Base-by-base conservation (phyloP, 2,329 filamentous ascomycete species). In the Sporothrix humicola region DNA sequence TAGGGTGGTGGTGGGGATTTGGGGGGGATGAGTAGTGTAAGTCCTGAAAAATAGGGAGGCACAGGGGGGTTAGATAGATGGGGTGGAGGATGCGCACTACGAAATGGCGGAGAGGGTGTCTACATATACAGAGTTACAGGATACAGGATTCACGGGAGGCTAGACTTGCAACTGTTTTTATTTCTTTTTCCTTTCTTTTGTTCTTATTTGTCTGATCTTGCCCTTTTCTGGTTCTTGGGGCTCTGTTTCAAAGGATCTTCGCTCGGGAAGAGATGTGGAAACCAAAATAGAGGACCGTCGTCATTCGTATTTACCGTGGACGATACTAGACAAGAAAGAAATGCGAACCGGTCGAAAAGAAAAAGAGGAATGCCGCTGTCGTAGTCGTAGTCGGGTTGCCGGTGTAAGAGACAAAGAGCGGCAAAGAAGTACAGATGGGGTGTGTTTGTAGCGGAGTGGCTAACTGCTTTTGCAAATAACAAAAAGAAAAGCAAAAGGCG, bases 401-500 rank as follows among this genome's bases (percentile, higher is more conserved):
- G 20, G 61, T 26, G 61, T 15, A 66, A 65, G 61, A 66, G 61
- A 66, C 42, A 48, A 20, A 48, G 48, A 66, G n/a, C 46, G 42
- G 26, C 44, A 65, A 66, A 17, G 61, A 66, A 20, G 42, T 42
- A 44, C 61, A 66, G 44, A 66, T 12, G 20, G 54, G 69, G 37
- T n/a, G 70, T 31, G 23, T 26, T 66, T 72, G 58, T 72, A 58
- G 68, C 52, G 12, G 50, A 52, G n/a, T 44, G 52, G 68, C 68
- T 58, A 70, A 26, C 15, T 26, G 66, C 50, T 69, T 37, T 37
- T 37, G 31, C 7, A 37, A 37, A 37, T 37, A 37, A 37, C 31
- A 37, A 37, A 37, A 37, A 37, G 31, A 37, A 37, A 7, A 65
- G 23, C 10, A 42, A 42, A n/a, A 66, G 50, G 26, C 63, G 59